A percentile compares a stretch with the other conserved stretches of the same genome.
Conservation (phyloP, 2,329 filamentous ascomycete genomes). For the Phyllosticta paracitricarpa region DNA sequence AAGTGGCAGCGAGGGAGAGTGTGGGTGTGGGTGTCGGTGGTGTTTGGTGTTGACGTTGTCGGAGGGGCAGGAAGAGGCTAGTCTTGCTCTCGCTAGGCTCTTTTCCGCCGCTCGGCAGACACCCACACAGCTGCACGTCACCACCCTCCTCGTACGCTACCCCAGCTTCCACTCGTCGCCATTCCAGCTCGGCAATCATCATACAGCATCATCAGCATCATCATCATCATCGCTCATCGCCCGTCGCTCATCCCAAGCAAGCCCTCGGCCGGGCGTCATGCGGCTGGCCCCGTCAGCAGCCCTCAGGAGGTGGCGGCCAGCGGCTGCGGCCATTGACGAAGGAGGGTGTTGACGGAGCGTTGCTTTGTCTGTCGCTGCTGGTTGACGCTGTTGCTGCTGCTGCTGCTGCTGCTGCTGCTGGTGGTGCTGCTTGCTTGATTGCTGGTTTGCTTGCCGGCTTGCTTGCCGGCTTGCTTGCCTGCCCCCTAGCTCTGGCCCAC, state of each 20-base stretch:
- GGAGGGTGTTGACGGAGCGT: neutral
- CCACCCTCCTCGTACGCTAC: no score
- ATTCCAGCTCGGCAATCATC: no score
- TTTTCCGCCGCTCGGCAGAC: no score
- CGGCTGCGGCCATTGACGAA: neutral
- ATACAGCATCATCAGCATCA: no score
- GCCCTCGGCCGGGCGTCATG: conserved; percentile 6
- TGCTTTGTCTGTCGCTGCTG: neutral
- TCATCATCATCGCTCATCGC: neutral
- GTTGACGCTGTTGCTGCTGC: no score
- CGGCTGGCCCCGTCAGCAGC: conserved; percentile 4
- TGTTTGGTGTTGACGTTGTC: no score
- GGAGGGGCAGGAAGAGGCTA: no score
- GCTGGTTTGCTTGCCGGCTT: neutral
- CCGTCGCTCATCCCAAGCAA: neutral
- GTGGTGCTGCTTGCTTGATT: neutral
- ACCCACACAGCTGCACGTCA: no score
- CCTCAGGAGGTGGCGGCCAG: conserved; percentile 5
- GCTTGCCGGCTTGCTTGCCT: neutral
- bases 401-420: no score
- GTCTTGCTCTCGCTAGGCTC: no score
- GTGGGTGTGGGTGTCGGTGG: neutral
- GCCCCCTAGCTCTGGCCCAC: neutral
- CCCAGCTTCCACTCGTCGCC: no score
- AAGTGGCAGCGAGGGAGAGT: neutral